Evolutionary conservation across 306 rosid species (phyloP).

Genomic region (Corylus heterophylla): DNA sequence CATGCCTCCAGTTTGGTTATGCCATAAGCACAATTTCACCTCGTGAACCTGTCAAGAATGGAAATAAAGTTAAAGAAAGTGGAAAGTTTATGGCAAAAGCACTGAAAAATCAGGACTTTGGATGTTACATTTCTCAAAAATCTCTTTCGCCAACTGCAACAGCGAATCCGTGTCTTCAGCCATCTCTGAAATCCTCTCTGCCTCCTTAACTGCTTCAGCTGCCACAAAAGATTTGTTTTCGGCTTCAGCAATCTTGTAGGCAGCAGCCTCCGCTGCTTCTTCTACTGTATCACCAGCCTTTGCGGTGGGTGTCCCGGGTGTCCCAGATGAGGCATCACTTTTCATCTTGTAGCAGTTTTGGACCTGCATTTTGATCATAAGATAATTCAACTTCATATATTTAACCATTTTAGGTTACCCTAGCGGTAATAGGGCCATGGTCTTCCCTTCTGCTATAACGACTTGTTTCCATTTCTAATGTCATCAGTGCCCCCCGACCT

Average conservation of each 20-base stretch:
- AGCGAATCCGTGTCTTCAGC: constrained; percentile 33
- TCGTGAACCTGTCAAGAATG: constrained; percentile 37
- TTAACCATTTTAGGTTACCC: background rate
- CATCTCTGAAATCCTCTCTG: constrained; percentile 35
- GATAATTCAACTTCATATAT: background rate
- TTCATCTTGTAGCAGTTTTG: constrained; percentile 40
- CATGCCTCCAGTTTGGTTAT: constrained; percentile 15
- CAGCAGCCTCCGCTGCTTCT: constrained; percentile 33
- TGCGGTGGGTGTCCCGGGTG: background rate
- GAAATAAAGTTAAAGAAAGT: constrained; percentile 6
- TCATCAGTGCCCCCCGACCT: too few relatives aligned
- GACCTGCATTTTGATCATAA: constrained; percentile 23
- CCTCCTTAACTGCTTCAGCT: constrained; percentile 45
- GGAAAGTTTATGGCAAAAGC: background rate
- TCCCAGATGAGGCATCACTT: background rate
- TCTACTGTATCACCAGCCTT: constrained; percentile 23
- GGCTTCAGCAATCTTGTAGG: constrained; percentile 45
- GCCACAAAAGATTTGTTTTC: constrained; percentile 41
- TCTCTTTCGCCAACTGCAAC: constrained; percentile 35
- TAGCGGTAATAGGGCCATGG: too few relatives aligned
- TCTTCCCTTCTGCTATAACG: too few relatives aligned
- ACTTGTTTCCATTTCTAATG: background rate
- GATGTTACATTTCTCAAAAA: constrained; percentile 36
- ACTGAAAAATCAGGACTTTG: background rate
- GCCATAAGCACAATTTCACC: constrained; percentile 26